phyloP scores from a whole-genome alignment of 2,329 filamentous ascomycete species.

The Pestalotiopsis sp. region DNA sequence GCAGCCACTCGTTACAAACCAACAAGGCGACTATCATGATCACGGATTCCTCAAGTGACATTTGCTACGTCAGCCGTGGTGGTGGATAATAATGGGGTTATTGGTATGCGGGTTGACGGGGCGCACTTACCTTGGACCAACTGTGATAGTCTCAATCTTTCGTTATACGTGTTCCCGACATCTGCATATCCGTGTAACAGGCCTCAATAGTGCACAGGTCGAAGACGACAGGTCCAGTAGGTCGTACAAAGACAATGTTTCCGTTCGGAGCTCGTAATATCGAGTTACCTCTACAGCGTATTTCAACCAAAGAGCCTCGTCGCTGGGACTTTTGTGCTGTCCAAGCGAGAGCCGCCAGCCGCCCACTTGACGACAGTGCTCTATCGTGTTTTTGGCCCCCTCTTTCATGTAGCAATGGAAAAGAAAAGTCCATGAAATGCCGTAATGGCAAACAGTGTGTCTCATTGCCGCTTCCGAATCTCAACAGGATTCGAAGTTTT shows the following conservation, averaged over 20 bases:
- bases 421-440: neutral
- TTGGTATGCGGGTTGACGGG: neutral
- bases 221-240: neutral
- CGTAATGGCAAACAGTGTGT: neutral
- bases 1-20: neutral
- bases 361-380: neutral
- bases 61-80: neutral
- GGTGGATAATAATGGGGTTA: neutral
- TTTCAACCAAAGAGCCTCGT: constrained; percentile 17
- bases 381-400: neutral
- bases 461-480: neutral
- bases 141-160: neutral
- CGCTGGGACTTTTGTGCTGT: constrained; percentile 10
- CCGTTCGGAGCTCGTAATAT: constrained; percentile 4
- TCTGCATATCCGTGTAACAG: neutral
- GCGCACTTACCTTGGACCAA: neutral
- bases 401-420: neutral
- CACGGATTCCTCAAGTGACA: neutral
- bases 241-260: neutral
- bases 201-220: neutral
- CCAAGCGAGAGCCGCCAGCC: neutral
- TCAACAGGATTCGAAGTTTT: neutral
- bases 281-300: constrained; percentile 14
- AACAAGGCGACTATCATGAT: neutral
- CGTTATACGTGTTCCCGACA: neutral